Base-by-base conservation (phyloP, 1,284 basidiomycete genomes). In the Porogramme epimiltina region DNA sequence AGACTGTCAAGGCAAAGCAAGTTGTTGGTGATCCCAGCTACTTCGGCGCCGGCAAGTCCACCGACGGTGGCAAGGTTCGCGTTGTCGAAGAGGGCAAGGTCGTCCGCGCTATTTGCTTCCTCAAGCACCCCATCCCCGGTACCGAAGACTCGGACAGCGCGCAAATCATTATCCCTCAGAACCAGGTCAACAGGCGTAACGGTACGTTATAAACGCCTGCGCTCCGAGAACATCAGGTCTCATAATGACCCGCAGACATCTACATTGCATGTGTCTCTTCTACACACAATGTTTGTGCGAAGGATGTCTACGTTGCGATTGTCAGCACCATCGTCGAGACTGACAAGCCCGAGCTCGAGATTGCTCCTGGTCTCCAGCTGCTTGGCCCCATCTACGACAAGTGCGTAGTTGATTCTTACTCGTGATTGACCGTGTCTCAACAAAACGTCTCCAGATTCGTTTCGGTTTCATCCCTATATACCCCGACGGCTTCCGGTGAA, bases 261-360 rank as follows among this genome's bases (percentile, higher is more conserved):
- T 99, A 99, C 78, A 91, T 99, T 65, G 95, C 97, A 8, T 91
- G 92, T 77, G 95, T 99, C 42, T 99, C 96, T 2, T 86, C 91
- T 28, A 94, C 95, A 15, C 97, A 99, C 77, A 98, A 98, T 65
- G 95, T 99, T 60, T 96, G 94, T 62, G 92, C 96, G 5, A 92
- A 93, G 72, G 93, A 95, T 67, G 76, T 98, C 58, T 95, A 95
- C 72, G 84, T 99, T 62, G 97, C 95, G 26, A 98, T 98, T 62
- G 97, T 99, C 59, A 98, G 95, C 60, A 99, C 97, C 26, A 92
- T 99, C 62, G 96, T 99, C 47, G 97, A 99, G 79, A 98, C 96
- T 2, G 82, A 87, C 68, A 87, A 82, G 58, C 97, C 97, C 28
- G 96, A 99, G 73, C 79, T 86, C 33, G 97, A 99, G 76, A 93